Conservation (phyloP, 73 alveolate genomes). For the Tetrahymena malaccensis region DNA sequence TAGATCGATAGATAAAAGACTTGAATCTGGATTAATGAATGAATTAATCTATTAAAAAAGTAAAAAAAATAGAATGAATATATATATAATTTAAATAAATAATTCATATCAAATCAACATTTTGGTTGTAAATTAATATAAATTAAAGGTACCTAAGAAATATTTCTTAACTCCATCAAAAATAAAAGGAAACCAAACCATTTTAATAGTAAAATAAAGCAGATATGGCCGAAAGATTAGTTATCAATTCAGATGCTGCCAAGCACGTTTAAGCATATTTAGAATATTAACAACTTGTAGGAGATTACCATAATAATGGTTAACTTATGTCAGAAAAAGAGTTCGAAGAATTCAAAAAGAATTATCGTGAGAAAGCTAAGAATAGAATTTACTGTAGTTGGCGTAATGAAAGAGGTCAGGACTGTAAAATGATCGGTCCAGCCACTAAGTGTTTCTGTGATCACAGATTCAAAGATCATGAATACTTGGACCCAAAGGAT, state of each 20-base stretch:
- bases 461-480: slow-evolving; percentile 92
- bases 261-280: slow-evolving; percentile 86
- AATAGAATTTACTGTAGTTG: slow-evolving; percentile 83
- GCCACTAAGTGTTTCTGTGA: slow-evolving; percentile 94
- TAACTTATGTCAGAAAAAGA: slow-evolving; percentile 80
- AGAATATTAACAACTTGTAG: slow-evolving; percentile 86
- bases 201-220: neutral
- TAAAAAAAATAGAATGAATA: neutral
- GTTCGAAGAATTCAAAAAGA: slow-evolving; percentile 84
- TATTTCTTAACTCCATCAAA: neutral
- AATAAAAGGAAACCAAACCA: neutral
- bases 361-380: slow-evolving; percentile 49
- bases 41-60: neutral
- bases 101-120: neutral
- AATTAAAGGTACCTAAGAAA: neutral
- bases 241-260: slow-evolving; percentile 63
- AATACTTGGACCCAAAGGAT: slow-evolving; percentile 65
- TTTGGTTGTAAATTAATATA: neutral
- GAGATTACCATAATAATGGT: slow-evolving; percentile 87
- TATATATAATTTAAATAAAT: neutral
- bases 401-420: slow-evolving; percentile 79
- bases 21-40: too few species aligned
- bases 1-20: too few species aligned
- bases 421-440: slow-evolving; percentile 94
- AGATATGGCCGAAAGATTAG: slow-evolving; percentile 63